phyloP scores from a whole-genome alignment of 176 grass and related monocot genomes.

The Oropetium thomaeum region DNA sequence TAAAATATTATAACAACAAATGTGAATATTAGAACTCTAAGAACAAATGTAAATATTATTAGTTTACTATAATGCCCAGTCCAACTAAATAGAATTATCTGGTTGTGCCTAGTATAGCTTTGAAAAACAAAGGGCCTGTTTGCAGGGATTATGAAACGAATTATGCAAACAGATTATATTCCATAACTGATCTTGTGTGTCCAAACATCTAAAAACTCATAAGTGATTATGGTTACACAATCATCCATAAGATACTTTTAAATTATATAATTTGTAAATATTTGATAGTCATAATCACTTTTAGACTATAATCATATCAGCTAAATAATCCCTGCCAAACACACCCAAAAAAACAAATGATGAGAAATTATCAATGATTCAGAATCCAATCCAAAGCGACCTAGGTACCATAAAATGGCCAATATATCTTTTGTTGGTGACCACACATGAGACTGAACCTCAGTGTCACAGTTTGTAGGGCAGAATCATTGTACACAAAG shows the following conservation, averaged over 20 bases:
- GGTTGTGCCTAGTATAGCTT: neutral
- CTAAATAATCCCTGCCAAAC: no score
- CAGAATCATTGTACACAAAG: neutral
- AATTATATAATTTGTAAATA: no score
- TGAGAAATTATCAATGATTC: conserved; percentile 1
- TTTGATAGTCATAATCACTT: no score
- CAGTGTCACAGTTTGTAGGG: neutral
- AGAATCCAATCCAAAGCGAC: neutral
- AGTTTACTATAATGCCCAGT: conserved; percentile 6
- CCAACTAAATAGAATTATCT: neutral
- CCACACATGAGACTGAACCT: neutral
- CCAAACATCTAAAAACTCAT: no score
- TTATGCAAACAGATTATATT: no score
- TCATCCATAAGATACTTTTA: no score
- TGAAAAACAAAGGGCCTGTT: no score
- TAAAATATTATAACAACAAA: neutral
- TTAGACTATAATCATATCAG: no score
- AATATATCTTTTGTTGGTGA: neutral
- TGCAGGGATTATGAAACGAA: no score
- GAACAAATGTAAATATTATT: neutral
- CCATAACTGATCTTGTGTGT: no score
- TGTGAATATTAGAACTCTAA: neutral
- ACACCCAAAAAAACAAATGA: no score
- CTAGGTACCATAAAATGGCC: neutral
- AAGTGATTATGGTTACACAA: no score